Base-by-base conservation (phyloP, 2,329 filamentous ascomycete species). In the Epichloe uncinata region DNA sequence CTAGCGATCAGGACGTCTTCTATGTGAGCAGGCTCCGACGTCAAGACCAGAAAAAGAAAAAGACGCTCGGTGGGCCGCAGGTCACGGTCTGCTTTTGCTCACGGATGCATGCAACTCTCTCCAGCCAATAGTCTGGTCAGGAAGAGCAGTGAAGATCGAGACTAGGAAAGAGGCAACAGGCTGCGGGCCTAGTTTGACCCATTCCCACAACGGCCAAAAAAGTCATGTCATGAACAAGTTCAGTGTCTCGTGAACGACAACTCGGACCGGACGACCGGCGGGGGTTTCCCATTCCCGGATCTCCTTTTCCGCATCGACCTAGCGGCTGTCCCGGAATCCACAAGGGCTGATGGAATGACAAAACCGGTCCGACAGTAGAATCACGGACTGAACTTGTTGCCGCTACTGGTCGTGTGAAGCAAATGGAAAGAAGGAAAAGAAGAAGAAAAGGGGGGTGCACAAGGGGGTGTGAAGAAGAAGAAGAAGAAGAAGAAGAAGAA, bases 91-190 rank as follows among this genome's bases (percentile, higher is more conserved):
- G 4, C 15, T 22, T 52, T 52, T 58, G 52, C 50, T 50, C 44
- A 61, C 58, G 55, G 52, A 56, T 54, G 53, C 47, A 56, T 54
- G 53, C 45, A 51, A 58, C 46, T 18, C 40, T 50, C 47, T 18
- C 30, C 41, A 50, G 38, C 54, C 58, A 59, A 57, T 58, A 46
- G 48, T 33, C 42, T 18, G n/a, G 35, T 46, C 40, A 37, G 22
- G 18, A 46, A 18, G 20, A 26, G 15, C 18, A 35, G 20, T 20
- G 16, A 16, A 48, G 33, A 34, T 40, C n/a, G 7, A 43, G n/a
- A 20, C 20, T 20, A 26, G 22, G 20, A 16, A n/a, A 30, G 30
- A 44, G 26, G 26, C 30, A 37, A 16, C 34, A 26, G 37, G 3
- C 22, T 9, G 30, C 40, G 8, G 30, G 42, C 26, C 42, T 30